A percentile compares a stretch with the other conserved stretches of the same genome.
Conservation (phyloP, 202 grass and related monocot species). For the Digitaria exilis region DNA sequence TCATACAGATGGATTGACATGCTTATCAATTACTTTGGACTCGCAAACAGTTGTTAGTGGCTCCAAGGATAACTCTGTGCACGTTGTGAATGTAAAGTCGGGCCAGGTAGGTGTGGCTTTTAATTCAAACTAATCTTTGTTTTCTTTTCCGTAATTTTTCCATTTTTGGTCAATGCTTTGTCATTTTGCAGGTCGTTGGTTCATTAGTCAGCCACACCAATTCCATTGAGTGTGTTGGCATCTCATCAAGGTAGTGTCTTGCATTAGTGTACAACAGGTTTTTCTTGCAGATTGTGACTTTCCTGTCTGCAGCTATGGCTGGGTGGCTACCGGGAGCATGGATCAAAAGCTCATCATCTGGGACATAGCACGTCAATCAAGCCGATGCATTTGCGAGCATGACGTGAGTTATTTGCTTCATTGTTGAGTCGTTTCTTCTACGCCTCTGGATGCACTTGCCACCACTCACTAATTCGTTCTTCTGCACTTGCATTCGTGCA, state of each 20-base stretch:
- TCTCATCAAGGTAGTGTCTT: constrained; percentile 61
- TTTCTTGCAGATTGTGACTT: constrained; percentile 5
- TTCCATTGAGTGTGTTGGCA: constrained; percentile 76
- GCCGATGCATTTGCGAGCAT: constrained; percentile 70
- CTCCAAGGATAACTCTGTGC: constrained; percentile 74
- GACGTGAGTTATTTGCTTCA: constrained; percentile 46
- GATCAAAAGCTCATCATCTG: constrained; percentile 93
- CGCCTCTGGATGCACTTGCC: neutral
- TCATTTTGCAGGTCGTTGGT: constrained; percentile 57
- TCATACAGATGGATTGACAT: constrained; percentile 87
- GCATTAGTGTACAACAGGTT: neutral
- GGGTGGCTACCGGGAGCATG: constrained; percentile 80
- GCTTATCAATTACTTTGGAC: constrained; percentile 74
- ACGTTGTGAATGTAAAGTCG: constrained; percentile 75
- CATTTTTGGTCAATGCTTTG: neutral
- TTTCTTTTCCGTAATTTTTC: neutral
- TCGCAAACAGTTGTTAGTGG: constrained; percentile 75
- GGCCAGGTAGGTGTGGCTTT: constrained; percentile 51
- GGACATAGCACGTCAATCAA: constrained; percentile 64
- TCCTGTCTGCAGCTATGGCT: constrained; percentile 51
- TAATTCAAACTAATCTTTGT: constrained; percentile 21
- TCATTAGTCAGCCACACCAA: constrained; percentile 58
- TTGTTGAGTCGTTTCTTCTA: neutral
- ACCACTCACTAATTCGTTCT: neutral
- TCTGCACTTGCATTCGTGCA: constrained; percentile 1